Evolutionary conservation across 345 rosid genomes (phyloP), one percentile per base, ranked within the genome.

Genomic region (Gossypium arboreum): DNA sequence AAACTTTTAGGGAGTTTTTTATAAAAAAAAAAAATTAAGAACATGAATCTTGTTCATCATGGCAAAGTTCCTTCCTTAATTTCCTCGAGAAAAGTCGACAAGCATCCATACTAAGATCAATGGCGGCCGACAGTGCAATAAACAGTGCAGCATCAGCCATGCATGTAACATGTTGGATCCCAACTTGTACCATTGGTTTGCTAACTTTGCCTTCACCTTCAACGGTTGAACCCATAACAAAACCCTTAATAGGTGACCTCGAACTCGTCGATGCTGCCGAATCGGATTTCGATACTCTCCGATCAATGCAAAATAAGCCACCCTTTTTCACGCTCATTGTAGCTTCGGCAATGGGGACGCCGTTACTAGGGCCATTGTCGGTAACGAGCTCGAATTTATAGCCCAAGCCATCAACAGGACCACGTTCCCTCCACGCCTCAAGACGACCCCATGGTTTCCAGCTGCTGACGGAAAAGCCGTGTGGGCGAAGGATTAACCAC

Each of bases 371-470:
- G 34, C 91, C 92, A 20, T 63, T 82, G 45, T 88, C 92, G 0
- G 86, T 89, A 13, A 89, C 92, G 2, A 94, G 93, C 90, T 94
- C 98, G 72, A 94, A 90, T 81, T 87, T 92, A 86, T 94, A 92
- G 47, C 98, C 97, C 51, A 94, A 80, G 12, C 97, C 97, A 67
- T 92, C 98, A 0, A 88, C 58, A 2, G 94, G 81, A 25, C 97
- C 97, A 63, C 97, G 78, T 78, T 94, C 98, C 16, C 97, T 83
- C 97, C 98, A 94, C 0, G 97, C 98, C 83, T 94, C 97, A 1
- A 94, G 97, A 6, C 97, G 88, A 9, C 98, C 98, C 98, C 97
- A 94, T 0, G 98, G 94, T 67, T 94, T 94, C 97, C 98, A 94
- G 75, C 86, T 89, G 80, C 91, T 90, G 59, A 88, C 91, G 0